Conservation (phyloP, 768 basidiomycete species). For the Leucosporidium yakuticum region DNA sequence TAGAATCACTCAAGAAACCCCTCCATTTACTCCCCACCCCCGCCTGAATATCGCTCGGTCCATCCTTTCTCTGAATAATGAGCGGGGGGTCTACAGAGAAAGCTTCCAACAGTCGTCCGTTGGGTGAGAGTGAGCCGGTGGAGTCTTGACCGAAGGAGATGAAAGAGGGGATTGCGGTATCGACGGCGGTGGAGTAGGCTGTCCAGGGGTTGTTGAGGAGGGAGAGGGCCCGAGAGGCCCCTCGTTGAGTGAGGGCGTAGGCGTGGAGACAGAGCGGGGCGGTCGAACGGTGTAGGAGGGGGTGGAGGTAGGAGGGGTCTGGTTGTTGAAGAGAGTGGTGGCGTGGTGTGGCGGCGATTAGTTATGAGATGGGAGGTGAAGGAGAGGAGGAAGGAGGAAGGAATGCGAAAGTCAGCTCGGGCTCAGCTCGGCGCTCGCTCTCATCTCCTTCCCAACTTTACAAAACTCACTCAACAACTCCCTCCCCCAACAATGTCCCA, state of each 20-base stretch:
- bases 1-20: slow-evolving; percentile 34
- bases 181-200: slow-evolving; percentile 37
- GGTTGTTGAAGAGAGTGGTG: not conserved
- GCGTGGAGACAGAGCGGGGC: slow-evolving; percentile 39
- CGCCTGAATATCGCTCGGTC: slow-evolving; percentile 30
- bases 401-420: not conserved
- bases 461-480: slow-evolving; percentile 31
- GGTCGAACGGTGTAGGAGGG: slow-evolving; percentile 33
- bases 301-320: slow-evolving; percentile 39
- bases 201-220: slow-evolving; percentile 33
- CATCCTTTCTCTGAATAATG: slow-evolving; percentile 39
- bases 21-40: slow-evolving; percentile 36
- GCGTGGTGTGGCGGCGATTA: too few relatives aligned
- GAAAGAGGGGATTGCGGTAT: slow-evolving; percentile 31
- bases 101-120: slow-evolving; percentile 7
- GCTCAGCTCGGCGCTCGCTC: not conserved
- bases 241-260: slow-evolving; percentile 36
- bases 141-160: slow-evolving; percentile 5
- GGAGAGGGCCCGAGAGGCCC: slow-evolving; percentile 22
- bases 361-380: not conserved
- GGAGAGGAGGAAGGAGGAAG: not conserved
- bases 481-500: slow-evolving; percentile 39
- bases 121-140: too few relatives aligned
- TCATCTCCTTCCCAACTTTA: not conserved
- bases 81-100: slow-evolving; percentile 36